Evolutionary conservation across 768 basidiomycete species (phyloP).

Genomic region (Cytidiella melzeri): DNA sequence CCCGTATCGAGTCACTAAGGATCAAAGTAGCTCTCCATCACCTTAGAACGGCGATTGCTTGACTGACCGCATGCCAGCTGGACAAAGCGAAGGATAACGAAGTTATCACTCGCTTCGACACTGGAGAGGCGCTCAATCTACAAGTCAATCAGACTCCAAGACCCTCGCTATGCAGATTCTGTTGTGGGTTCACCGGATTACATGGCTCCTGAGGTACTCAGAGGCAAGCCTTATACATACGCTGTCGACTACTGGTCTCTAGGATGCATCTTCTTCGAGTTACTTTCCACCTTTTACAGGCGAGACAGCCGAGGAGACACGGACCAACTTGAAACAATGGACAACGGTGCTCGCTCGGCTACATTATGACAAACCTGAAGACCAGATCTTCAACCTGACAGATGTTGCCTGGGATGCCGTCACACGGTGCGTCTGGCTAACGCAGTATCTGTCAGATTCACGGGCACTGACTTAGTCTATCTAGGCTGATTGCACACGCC

Average conservation of each 20-base stretch:
- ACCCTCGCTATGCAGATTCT: slow-evolving; percentile 92
- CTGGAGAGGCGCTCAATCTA: slow-evolving; percentile 94
- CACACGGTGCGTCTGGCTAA: slow-evolving; percentile 49
- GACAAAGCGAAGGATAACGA: slow-evolving; percentile 96
- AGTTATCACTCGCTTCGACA: slow-evolving; percentile 86
- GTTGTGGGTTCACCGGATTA: slow-evolving; percentile 98
- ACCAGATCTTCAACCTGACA: slow-evolving; percentile 91
- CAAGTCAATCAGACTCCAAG: slow-evolving; percentile 82
- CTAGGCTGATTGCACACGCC: slow-evolving; percentile 82
- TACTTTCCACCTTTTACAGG: slow-evolving; percentile 96
- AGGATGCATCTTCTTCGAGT: slow-evolving; percentile 97
- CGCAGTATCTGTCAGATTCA: background rate
- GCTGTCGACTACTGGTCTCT: slow-evolving; percentile 98
- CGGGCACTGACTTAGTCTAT: background rate
- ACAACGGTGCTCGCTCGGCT: slow-evolving; percentile 85
- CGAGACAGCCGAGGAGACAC: slow-evolving; percentile 92
- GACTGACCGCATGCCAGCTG: slow-evolving; percentile 55
- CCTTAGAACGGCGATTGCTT: too few species aligned
- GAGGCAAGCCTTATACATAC: slow-evolving; percentile 91
- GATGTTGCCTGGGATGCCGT: slow-evolving; percentile 95
- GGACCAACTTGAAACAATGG: slow-evolving; percentile 99
- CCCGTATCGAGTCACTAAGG: slow-evolving; percentile 89
- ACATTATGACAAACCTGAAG: slow-evolving; percentile 92
- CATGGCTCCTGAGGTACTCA: slow-evolving; percentile 93
- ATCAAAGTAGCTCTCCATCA: slow-evolving; percentile 57